A percentile compares a stretch with the other conserved stretches of the same genome.
phyloP scores from a whole-genome alignment of 768 basidiomycete species.

The Lactifluus subvellereus region DNA sequence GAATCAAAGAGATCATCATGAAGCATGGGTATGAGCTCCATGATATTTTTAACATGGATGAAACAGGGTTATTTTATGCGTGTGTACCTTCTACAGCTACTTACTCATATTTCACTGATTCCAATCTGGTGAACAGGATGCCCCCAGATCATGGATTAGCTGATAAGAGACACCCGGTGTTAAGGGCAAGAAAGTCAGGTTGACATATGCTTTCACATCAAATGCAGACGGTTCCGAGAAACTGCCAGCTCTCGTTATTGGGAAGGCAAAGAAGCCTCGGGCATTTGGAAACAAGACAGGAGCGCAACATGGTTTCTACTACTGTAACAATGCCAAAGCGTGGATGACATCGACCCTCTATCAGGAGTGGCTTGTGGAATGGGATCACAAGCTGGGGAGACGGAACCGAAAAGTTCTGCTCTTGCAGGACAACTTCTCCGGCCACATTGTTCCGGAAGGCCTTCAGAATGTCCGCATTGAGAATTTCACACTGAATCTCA shows the following conservation, averaged over 20 bases:
- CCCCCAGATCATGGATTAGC: background rate
- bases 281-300: slow-evolving; percentile 29
- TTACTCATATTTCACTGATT: background rate
- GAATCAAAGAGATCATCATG: background rate
- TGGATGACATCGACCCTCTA: background rate
- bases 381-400: background rate
- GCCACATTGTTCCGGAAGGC: slow-evolving; percentile 26
- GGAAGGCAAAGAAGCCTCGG: background rate
- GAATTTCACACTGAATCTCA: slow-evolving; percentile 35
- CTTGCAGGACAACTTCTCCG: slow-evolving; percentile 33
- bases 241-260: background rate
- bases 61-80: background rate
- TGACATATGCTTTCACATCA: background rate
- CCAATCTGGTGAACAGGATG: background rate
- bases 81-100: background rate
- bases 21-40: no score
- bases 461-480: slow-evolving; percentile 31
- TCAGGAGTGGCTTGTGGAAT: background rate
- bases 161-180: background rate
- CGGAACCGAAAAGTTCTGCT: slow-evolving; percentile 27
- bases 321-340: background rate
- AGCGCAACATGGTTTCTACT: slow-evolving; percentile 30
- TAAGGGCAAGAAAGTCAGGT: background rate
- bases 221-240: background rate
- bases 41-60: slow-evolving; percentile 3